A percentile compares a stretch with the other conserved stretches of the same genome.
Evolutionary conservation across 106 monocot species (phyloP).

Genomic region (Dioscorea zingiberensis): DNA sequence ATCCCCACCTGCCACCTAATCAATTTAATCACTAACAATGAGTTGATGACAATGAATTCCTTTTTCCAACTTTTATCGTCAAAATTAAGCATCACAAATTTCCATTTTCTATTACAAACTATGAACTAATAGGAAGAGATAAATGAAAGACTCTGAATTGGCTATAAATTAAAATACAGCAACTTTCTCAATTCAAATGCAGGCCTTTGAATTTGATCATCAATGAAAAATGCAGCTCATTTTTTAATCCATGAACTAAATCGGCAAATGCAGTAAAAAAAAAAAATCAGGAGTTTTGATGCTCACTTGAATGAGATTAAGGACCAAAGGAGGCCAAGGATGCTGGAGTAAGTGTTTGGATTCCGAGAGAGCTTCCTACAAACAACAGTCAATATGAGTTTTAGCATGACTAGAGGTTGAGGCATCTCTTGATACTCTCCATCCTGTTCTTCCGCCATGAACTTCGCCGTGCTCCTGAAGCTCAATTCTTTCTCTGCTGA

Average conservation of each 20-base stretch:
- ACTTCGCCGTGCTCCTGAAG: conserved; percentile 62
- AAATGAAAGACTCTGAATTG: no score
- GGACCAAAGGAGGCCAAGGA: conserved; percentile 55
- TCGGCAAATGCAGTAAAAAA: neutral
- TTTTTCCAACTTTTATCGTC: no score
- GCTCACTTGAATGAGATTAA: conserved; percentile 43
- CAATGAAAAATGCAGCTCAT: no score
- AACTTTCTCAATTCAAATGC: no score
- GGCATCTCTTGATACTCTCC: conserved; percentile 42
- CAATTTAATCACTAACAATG: neutral
- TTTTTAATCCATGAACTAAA: no score
- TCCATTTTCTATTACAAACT: no score
- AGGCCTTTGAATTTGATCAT: no score
- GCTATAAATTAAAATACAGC: no score
- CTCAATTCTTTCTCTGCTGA: conserved; percentile 38
- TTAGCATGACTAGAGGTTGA: conserved; percentile 26
- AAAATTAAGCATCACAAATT: no score
- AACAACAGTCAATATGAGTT: conserved; percentile 42
- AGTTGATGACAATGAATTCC: no score
- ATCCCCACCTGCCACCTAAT: conserved; percentile 34
- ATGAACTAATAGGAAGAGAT: no score
- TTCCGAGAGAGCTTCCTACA: conserved; percentile 45
- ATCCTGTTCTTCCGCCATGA: conserved; percentile 11
- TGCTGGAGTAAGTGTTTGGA: conserved; percentile 59
- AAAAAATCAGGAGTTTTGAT: neutral